Evolutionary conservation across 345 rosid genomes (phyloP).

Genomic region (Eucalyptus marginata): DNA sequence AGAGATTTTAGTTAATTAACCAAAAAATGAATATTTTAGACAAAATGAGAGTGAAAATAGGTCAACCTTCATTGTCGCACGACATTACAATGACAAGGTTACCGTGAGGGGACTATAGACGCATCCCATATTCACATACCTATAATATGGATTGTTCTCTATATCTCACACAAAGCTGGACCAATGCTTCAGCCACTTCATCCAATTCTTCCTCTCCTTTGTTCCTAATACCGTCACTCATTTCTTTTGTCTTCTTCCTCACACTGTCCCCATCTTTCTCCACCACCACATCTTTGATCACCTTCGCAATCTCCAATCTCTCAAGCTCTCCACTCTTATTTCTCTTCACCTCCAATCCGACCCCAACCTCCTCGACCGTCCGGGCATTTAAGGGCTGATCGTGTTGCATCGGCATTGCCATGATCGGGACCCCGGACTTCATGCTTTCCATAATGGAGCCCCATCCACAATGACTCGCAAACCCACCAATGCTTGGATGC

Average conservation of each 20-base stretch:
- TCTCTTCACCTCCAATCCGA: neutral
- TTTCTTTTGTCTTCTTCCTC: neutral
- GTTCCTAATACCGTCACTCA: neutral
- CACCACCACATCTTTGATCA: neutral
- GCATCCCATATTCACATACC: neutral
- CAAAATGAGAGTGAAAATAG: too few relatives aligned
- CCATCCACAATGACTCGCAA: slow-evolving; percentile 22
- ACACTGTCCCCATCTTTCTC: neutral
- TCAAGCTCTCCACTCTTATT: neutral
- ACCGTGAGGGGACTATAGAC: neutral
- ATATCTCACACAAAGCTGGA: neutral
- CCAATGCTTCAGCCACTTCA: neutral
- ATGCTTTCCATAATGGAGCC: slow-evolving; percentile 14
- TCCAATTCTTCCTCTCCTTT: neutral
- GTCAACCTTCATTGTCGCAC: too few relatives aligned
- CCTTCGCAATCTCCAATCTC: slow-evolving; percentile 4
- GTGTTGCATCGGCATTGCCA: slow-evolving; percentile 13
- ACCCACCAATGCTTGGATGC: slow-evolving; percentile 13
- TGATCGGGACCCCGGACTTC: slow-evolving; percentile 7
- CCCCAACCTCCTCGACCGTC: neutral
- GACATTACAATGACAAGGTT: too few relatives aligned
- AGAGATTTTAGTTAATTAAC: too few relatives aligned
- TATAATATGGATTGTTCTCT: neutral
- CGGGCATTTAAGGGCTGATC: slow-evolving; percentile 7
- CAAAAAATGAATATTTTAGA: too few relatives aligned